Base-by-base conservation (phyloP, 2,329 filamentous ascomycete genomes). In the Fusarium buharicum region DNA sequence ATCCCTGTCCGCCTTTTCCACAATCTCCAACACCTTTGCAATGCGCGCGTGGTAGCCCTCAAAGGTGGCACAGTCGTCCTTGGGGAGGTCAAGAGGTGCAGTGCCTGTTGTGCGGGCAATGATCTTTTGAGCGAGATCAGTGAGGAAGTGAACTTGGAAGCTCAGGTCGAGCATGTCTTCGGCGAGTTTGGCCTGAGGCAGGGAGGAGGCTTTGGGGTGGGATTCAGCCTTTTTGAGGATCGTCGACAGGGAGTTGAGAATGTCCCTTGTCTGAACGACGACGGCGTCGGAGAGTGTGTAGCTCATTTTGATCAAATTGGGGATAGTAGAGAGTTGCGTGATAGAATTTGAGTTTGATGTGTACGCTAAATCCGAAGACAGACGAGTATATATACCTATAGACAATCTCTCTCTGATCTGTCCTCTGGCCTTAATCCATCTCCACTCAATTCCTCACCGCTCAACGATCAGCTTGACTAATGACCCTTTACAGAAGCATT, bases 131-230 rank as follows among this genome's bases (percentile, higher is more conserved):
- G 69, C 55, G 9, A 59, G 41, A 62, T 75, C 72, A 57, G 73
- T 67, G 34, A 67, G 63, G 53, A 75, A 66, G 60, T 62, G 55
- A 52, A 81, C 69, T 68, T 82, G 80, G 71, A 78, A 76, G 64
- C 55, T 70, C 31, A 82, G 68, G 46, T 77, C 75, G 9, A 76
- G 72, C 80, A 82, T 82, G 73, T 81, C 78, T 3, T 72, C 67
- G 59, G 67, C 49, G 30, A 82, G 68, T 34, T 72, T 72, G 28
- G 74, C 72, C 4, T 67, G 53, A 47, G 74, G 55, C 49, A 80
- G 59, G 12, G 65, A 67, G 41, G 72, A 70, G 28, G 71, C 68
- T 20, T 70, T 70, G 62, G 77, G 65, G 31, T 72, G 70, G 3
- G 67, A 55, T 50, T 76, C 74, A 48, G 70, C 76, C 70, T 77